Percentiles rank a stretch among this genome's conserved stretches.
phyloP scores from a whole-genome alignment of 805 yeast genomes.

The Pichia paraexigua region DNA sequence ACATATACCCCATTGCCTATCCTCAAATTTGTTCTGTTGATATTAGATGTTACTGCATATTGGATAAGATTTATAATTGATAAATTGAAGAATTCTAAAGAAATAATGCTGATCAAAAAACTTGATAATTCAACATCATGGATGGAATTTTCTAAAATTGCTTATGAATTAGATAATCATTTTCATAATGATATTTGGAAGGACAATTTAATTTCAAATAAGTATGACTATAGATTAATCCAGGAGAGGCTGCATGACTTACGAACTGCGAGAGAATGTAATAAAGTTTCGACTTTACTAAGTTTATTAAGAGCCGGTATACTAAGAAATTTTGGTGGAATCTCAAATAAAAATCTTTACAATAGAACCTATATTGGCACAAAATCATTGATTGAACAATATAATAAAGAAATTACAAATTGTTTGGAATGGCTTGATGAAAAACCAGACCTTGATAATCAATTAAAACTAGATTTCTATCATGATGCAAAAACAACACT shows the following conservation, averaged over 20 bases:
- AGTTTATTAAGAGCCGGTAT: slow-evolving; percentile 74
- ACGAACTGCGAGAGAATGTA: slow-evolving; percentile 49
- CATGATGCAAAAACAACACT: slow-evolving; percentile 80
- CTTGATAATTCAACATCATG: slow-evolving; percentile 24
- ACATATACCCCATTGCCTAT: slow-evolving; percentile 14
- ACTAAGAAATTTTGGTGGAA: slow-evolving; percentile 86
- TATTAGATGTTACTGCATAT: slow-evolving; percentile 34
- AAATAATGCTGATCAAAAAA: slow-evolving; percentile 3
- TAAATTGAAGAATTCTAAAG: slow-evolving; percentile 10
- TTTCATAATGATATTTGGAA: slow-evolving; percentile 62
- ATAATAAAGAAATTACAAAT: slow-evolving; percentile 64
- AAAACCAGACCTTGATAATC: slow-evolving; percentile 29
- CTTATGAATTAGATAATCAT: slow-evolving; percentile 40
- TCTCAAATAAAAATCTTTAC: slow-evolving; percentile 69
- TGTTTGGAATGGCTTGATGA: slow-evolving; percentile 39
- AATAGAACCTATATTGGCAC: slow-evolving; percentile 84
- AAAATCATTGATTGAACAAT: slow-evolving; percentile 79
- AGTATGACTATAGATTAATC: slow-evolving; percentile 79
- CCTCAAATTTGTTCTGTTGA: slow-evolving; percentile 30
- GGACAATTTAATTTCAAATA: slow-evolving; percentile 69
- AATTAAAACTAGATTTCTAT: slow-evolving; percentile 63
- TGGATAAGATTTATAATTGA: slow-evolving; percentile 27
- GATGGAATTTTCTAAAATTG: slow-evolving; percentile 62
- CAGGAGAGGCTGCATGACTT: slow-evolving; percentile 62
- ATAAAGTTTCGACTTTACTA: slow-evolving; percentile 51